Percentiles rank a stretch among this genome's conserved stretches.
These are phyloP conservation scores for Globisporangium middletonii DNA, from an alignment of 352 stramenopile genomes.

Conservation along the genomic window DNA sequence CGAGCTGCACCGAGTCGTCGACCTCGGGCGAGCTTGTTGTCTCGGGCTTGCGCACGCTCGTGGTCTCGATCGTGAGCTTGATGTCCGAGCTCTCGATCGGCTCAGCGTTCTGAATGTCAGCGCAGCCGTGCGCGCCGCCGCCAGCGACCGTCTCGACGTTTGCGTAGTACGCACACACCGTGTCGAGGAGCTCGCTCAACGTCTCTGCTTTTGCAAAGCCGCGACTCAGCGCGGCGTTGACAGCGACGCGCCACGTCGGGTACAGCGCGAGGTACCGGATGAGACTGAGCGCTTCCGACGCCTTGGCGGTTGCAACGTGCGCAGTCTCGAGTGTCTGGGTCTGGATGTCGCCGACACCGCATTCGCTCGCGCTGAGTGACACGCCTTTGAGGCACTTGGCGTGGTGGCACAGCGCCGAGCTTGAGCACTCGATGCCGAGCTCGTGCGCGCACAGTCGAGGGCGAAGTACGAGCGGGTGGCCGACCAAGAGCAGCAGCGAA, in stretches of 20 bases:
- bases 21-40: slow-evolving; percentile 51
- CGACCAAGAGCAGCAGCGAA: slow-evolving; percentile 63
- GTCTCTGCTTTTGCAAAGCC: slow-evolving; percentile 47
- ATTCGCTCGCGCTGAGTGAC: slow-evolving; percentile 18
- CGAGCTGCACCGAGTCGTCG: slow-evolving; percentile 24
- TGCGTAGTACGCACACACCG: slow-evolving; percentile 64
- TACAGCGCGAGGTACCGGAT: slow-evolving; percentile 75
- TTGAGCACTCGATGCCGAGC: slow-evolving; percentile 67
- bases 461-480: slow-evolving; percentile 50
- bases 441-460: slow-evolving; percentile 78
- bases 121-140: not conserved
- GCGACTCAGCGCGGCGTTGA: slow-evolving; percentile 56
- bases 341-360: slow-evolving; percentile 9
- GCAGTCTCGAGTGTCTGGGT: slow-evolving; percentile 14
- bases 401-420: slow-evolving; percentile 53
- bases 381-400: slow-evolving; percentile 63
- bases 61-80: slow-evolving; percentile 16
- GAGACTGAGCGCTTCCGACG: slow-evolving; percentile 55
- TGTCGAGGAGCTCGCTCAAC: slow-evolving; percentile 49
- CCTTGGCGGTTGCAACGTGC: slow-evolving; percentile 49
- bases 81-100: slow-evolving; percentile 15
- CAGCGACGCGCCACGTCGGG: slow-evolving; percentile 70
- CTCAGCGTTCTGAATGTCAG: slow-evolving; percentile 14
- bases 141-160: slow-evolving; percentile 12
- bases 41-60: slow-evolving; percentile 48